Base-by-base conservation (phyloP, 2,329 filamentous ascomycete species). In the Xylaria sp. region DNA sequence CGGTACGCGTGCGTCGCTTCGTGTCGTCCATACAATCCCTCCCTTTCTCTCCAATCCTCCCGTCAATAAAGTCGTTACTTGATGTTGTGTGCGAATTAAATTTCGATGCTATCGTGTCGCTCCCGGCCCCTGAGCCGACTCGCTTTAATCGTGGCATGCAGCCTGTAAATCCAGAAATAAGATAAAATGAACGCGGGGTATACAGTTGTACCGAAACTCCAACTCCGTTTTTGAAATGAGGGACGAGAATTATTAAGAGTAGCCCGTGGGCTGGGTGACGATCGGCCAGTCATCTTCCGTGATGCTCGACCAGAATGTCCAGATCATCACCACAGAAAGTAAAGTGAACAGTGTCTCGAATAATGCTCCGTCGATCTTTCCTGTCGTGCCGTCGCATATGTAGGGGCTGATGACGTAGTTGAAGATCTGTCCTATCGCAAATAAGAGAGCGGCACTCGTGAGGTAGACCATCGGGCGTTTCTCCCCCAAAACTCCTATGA, bases 271-370 rank as follows among this genome's bases (percentile, higher is more conserved):
- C 47, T 73, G 70, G 50, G 71, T 71, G 8, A 72, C 73, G 29
- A 82, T 81, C 17, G 92, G 91, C 94, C 94, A 99, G 77, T 97
- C 93, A 68, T 99, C 94, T 75, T 99, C 94, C 16, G 94, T 99
- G 66, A 99, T 99, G 76, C 92, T 97, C 43, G 92, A 96, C 94
- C 94, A 99, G 79, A 99, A 99, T 52, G 90, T 74, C 92, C 94
- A 99, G 61, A 97, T 76, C 74, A 85, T 85, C 17, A 91, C 80
- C 4, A 99, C 91, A 0, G 92, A 82, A 11, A 93, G 76, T 1
- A 97, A 79, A 0, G 92, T 97, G 76, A 99, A 97, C 6, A 97
- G 77, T 0, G 92, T 96, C 72, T 97, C 85, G 72, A 99, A 99
- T 1, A 99, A 75, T 5, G 93, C 86, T 45, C 94, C 94, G 69